Evolutionary conservation across 1,284 basidiomycete genomes (phyloP), one percentile per base, ranked within the genome.

Genomic region (Ceratobasidium sp.): DNA sequence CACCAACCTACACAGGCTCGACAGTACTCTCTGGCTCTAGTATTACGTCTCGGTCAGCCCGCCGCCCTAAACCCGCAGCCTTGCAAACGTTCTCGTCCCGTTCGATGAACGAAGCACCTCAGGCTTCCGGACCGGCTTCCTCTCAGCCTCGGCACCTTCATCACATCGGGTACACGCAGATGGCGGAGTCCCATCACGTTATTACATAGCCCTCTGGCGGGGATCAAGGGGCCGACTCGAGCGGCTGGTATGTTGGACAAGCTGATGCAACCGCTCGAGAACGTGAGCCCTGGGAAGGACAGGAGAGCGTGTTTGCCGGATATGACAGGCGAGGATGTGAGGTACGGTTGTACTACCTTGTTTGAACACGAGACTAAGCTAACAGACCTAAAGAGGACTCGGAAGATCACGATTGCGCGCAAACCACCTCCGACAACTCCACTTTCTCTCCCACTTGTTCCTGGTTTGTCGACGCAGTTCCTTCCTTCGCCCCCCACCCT

Each of bases 161-260:
- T 70, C 65, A 12, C 65, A 52, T 2, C 52, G 65, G 16, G 65
- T 70, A 18, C 23, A n/a, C 21, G 65, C 5, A 23, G 64, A 43
- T 53, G 65, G 21, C 21, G 52, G 53, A 58, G 52, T 21, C 58
- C 65, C 21, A 14, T 70, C 18, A 70, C 65, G 21, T 21, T 70
- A 43, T 30, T 53, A 3, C 65, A 70, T 16, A 70, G 58, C 45
- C 65, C 65, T 5, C 57, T 70, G 9, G 53, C 65, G 53, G 65
- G 41, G 18, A 70, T 70, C 53, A 70, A 70, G 65, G 58, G 65
- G 32, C 65, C 65, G 41, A 70, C 65, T 18, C 36, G 65, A 4
- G 32, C 65, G 39, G 65, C 65, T 23, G 53, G 41, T 3, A 57
- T 70, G 41, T 70, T 53, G n/a, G 41, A 53, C 8, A 45, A 23